Base-by-base conservation (phyloP, 1,284 basidiomycete genomes). In the Lignosus rhinocerotis region DNA sequence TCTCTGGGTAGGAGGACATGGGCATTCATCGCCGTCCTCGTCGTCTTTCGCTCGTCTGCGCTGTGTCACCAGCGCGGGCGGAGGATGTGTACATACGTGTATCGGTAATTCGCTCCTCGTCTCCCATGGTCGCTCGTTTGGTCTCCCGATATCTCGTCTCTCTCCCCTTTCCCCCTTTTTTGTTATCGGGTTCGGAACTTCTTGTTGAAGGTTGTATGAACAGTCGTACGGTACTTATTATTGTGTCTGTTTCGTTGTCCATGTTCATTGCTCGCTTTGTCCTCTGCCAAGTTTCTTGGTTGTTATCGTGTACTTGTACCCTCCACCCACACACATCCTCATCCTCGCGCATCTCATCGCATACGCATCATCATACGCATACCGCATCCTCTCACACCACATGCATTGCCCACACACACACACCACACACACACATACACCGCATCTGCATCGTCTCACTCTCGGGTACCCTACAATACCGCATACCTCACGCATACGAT, bases 81-180 rank as follows among this genome's bases (percentile, higher is more conserved):
- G 43, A 31, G 59, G 57, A 61, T 44, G 57, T 64, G 62, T 64
- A 61, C 55, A 64, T 64, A 57, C 57, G 54, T 64, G 62, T 64
- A 64, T 61, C 55, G 62, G 55, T 64, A 61, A 12, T 53, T 39
- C 55, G 58, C 57, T 55, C 59, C 49, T 58, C 52, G 33, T 38
- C 55, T 12, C 53, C 42, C 59, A 44, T 44, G 48, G 59, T 61
- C 62, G 60, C 62, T 64, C 62, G 41, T 61, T 60, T 57, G 53
- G 25, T 51, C 42, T 48, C 34, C n/a, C n/a, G 45, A 32, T 54
- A 31, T 45, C 46, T 48, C 19, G 46, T 47, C 49, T 36, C 38
- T 55, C 49, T 44, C 43, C 17, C 36, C 14, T 57, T 50, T 30
- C 8, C 6, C 19, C 43, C 48, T 31, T 34, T 53, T 44, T 41